These are phyloP conservation scores for Globisporangium sylvaticum DNA, from an alignment of 352 stramenopile species.

Conservation along the genomic window DNA sequence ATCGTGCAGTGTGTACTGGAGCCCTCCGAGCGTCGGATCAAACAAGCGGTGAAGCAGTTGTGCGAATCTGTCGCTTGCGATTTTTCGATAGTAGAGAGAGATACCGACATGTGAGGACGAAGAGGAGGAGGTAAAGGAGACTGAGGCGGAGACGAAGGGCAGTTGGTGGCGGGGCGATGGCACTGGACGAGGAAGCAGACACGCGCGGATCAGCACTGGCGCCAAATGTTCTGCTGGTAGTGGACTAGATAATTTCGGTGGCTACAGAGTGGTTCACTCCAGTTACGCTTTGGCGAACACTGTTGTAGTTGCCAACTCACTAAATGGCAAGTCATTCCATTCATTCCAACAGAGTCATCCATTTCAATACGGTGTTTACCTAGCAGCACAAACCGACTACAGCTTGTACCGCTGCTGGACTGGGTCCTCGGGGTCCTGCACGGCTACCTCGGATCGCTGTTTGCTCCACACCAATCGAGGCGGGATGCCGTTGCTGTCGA, in stretches of 20 bases:
- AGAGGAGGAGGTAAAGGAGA: neutral
- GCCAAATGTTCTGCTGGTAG: neutral
- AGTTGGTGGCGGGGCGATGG: neutral
- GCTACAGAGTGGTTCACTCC: too few relatives aligned
- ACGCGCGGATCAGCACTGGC: neutral
- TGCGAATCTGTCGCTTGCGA: neutral
- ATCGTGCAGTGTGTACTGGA: too few relatives aligned
- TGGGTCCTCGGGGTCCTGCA: conserved; percentile 38
- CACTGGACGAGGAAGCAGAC: neutral
- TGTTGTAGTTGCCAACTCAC: neutral
- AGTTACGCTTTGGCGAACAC: neutral
- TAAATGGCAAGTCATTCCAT: neutral
- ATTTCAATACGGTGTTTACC: neutral
- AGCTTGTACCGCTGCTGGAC: conserved; percentile 72
- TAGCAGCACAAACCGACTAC: neutral
- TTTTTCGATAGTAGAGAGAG: neutral
- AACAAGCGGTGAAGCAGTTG: neutral
- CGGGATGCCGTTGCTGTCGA: conserved; percentile 56
- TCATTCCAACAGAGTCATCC: neutral
- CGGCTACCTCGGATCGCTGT: conserved; percentile 44
- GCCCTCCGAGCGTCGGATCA: neutral
- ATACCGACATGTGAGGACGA: neutral
- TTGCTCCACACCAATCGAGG: conserved; percentile 77
- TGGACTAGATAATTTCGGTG: too few relatives aligned
- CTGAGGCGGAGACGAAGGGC: neutral